A percentile compares a stretch with the other conserved stretches of the same genome.
Conservation (phyloP, 192 early-diverging fungal species). For the Coemansia nantahalensis region DNA sequence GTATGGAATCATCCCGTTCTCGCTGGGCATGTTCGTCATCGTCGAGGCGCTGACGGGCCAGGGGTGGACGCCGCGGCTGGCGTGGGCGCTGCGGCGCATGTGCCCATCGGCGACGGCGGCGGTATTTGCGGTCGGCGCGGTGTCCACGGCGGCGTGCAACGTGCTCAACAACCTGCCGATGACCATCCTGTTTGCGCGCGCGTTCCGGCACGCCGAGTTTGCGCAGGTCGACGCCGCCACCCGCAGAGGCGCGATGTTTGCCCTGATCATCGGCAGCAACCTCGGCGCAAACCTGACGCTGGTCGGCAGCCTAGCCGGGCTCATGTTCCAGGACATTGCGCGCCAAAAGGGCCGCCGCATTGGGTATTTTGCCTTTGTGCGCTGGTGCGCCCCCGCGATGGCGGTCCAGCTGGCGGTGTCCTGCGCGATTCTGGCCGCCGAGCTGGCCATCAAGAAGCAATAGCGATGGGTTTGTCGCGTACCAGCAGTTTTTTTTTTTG, state of each 20-base stretch:
- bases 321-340: slow-evolving; percentile 50
- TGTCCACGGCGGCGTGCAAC: slow-evolving; percentile 69
- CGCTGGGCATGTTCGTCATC: slow-evolving; percentile 84
- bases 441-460: slow-evolving; percentile 18
- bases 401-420: slow-evolving; percentile 25
- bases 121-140: slow-evolving; percentile 58
- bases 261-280: slow-evolving; percentile 73
- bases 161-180: slow-evolving; percentile 84
- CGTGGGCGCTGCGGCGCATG: slow-evolving; percentile 54
- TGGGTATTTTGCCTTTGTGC: slow-evolving; percentile 30
- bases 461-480: too few species aligned
- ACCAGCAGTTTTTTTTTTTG: too few species aligned
- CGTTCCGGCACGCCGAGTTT: slow-evolving; percentile 67
- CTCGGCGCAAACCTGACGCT: slow-evolving; percentile 79
- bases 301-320: slow-evolving; percentile 72
- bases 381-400: slow-evolving; percentile 30
- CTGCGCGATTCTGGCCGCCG: slow-evolving; percentile 29
- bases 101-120: slow-evolving; percentile 57
- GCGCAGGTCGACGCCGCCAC: slow-evolving; percentile 18
- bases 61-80: slow-evolving; percentile 71
- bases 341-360: slow-evolving; percentile 25
- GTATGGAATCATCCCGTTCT: slow-evolving; percentile 74
- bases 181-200: slow-evolving; percentile 77
- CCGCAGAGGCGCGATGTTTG: slow-evolving; percentile 64
- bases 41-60: slow-evolving; percentile 65